A percentile compares a stretch with the other conserved stretches of the same genome.
These are phyloP conservation scores for Phyllosticta paracitricarpa DNA, from an alignment of 2,329 filamentous ascomycete genomes.

Conservation along the genomic window DNA sequence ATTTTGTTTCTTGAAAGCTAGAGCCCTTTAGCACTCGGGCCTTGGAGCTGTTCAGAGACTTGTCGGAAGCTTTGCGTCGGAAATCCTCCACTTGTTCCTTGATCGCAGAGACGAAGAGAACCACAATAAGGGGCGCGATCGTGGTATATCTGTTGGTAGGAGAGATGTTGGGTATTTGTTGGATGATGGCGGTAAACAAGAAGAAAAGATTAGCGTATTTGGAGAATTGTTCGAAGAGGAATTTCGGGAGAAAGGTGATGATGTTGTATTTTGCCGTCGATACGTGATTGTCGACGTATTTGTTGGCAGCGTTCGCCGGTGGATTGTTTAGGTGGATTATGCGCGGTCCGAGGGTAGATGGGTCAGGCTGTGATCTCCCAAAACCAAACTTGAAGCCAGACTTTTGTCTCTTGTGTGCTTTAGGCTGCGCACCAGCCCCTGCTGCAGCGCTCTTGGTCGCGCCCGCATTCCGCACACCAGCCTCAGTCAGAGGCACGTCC, in stretches of 20 bases:
- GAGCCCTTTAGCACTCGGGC: slow-evolving; percentile 75
- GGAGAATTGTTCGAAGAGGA: slow-evolving; percentile 95
- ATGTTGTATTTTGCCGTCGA: slow-evolving; percentile 97
- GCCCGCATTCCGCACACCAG: slow-evolving; percentile 39
- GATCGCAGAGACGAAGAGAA: slow-evolving; percentile 85
- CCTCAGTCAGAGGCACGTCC: slow-evolving; percentile 88
- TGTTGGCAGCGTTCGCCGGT: slow-evolving; percentile 78
- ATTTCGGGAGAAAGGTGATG: slow-evolving; percentile 89
- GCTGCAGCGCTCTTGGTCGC: slow-evolving; percentile 17
- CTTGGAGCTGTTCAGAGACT: slow-evolving; percentile 76
- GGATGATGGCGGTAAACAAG: slow-evolving; percentile 87
- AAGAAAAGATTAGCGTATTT: slow-evolving; percentile 99
- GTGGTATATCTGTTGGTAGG: slow-evolving; percentile 95
- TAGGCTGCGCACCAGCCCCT: slow-evolving; percentile 34
- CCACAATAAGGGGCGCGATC: slow-evolving; percentile 83
- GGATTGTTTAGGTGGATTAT: slow-evolving; percentile 96
- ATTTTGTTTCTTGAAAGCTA: slow-evolving; percentile 75
- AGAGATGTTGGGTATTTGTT: slow-evolving; percentile 91
- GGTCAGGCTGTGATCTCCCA: slow-evolving; percentile 73
- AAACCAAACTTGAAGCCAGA: slow-evolving; percentile 78
- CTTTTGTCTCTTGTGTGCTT: slow-evolving; percentile 52
- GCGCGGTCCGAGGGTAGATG: slow-evolving; percentile 80
- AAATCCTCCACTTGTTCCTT: slow-evolving; percentile 95
- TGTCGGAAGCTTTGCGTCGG: slow-evolving; percentile 78
- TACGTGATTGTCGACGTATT: slow-evolving; percentile 92